These are phyloP conservation scores for Ceraceosorus guamensis DNA, from an alignment of 1,284 basidiomycete genomes.

Conservation along the genomic window DNA sequence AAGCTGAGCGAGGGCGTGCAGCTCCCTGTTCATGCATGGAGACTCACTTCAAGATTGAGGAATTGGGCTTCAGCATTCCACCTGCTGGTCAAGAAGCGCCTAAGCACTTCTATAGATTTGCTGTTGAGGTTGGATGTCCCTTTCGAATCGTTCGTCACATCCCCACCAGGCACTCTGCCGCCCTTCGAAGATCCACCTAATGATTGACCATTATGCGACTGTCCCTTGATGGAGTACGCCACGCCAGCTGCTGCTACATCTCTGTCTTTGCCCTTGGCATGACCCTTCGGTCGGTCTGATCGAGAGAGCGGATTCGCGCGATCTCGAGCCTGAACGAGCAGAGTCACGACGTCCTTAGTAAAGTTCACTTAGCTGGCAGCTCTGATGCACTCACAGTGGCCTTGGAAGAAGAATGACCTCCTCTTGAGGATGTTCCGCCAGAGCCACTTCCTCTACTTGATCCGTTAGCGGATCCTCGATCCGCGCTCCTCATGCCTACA, in stretches of 20 bases:
- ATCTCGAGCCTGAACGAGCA: conserved; percentile 10
- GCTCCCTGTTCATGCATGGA: no score
- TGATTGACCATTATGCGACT: no score
- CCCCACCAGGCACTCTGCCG: no score
- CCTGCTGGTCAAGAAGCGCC: conserved; percentile 30
- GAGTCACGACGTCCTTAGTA: no score
- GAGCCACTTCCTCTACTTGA: neutral
- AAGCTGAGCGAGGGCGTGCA: no score
- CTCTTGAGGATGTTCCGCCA: neutral
- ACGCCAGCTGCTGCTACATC: no score
- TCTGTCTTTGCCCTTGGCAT: no score
- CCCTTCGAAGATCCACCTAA: no score
- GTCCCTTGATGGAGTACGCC: no score
- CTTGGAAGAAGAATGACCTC: neutral
- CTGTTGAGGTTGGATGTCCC: conserved; percentile 1
- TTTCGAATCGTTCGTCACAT: neutral
- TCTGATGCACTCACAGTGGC: neutral
- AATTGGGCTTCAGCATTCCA: conserved; percentile 53
- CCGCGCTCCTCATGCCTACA: conserved; percentile 9
- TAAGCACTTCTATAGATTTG: conserved; percentile 21
- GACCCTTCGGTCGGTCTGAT: neutral
- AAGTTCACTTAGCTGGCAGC: no score
- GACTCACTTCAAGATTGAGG: conserved; percentile 60
- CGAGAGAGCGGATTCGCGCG: conserved; percentile 16
- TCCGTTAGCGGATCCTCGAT: no score